Evolutionary conservation across 306 rosid genomes (phyloP).

Genomic region (Pueraria montana): DNA sequence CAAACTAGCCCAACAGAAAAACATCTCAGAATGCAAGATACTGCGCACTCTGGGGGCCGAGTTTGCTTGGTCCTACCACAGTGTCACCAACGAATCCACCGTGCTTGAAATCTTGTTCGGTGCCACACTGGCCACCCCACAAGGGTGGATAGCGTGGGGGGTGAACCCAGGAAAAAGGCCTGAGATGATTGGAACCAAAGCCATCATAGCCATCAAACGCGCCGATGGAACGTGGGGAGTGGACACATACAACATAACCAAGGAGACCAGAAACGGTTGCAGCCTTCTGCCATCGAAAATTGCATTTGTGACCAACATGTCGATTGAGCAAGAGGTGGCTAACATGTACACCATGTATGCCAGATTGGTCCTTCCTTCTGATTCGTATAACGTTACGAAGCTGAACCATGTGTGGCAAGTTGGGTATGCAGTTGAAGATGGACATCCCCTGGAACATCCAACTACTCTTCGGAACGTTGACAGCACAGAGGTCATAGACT

Average conservation of each 20-base stretch:
- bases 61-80: slow-evolving; percentile 63
- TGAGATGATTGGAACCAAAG: slow-evolving; percentile 80
- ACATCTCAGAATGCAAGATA: slow-evolving; percentile 57
- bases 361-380: slow-evolving; percentile 44
- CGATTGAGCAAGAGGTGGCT: background rate
- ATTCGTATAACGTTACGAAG: slow-evolving; percentile 35
- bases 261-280: slow-evolving; percentile 65
- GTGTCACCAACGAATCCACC: background rate
- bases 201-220: slow-evolving; percentile 62
- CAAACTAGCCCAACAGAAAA: background rate
- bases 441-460: slow-evolving; percentile 56
- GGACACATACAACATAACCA: slow-evolving; percentile 52
- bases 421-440: slow-evolving; percentile 39
- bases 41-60: slow-evolving; percentile 69
- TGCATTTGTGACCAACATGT: background rate
- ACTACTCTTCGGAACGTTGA: slow-evolving; percentile 64
- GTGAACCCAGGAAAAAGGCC: slow-evolving; percentile 69
- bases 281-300: slow-evolving; percentile 28
- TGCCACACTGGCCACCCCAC: background rate
- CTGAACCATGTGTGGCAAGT: slow-evolving; percentile 88
- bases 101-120: slow-evolving; percentile 58
- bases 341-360: slow-evolving; percentile 48
- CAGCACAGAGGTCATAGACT: slow-evolving; percentile 68
- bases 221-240: background rate
- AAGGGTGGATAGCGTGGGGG: slow-evolving; percentile 87